Base-by-base conservation (phyloP, 2,329 filamentous ascomycete species). In the Fusarium brevicatenulatum region DNA sequence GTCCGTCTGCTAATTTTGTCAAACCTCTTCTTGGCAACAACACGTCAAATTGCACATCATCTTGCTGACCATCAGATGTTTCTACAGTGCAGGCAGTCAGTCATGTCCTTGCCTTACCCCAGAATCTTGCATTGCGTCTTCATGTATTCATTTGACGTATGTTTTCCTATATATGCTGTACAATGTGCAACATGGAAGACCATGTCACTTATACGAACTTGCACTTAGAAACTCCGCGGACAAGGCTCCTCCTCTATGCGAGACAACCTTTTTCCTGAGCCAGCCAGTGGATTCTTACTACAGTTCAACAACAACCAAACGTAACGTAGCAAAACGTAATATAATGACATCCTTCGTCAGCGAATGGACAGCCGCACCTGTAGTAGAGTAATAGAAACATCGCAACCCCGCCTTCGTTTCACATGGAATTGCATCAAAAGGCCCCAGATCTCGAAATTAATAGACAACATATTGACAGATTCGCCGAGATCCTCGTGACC, bases 261-360 rank as follows among this genome's bases (percentile, higher is more conserved):
- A 71, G 53, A 63, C 66, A 59, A 34, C 49, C 54, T 23, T 55
- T 55, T 63, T 42, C 53, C 46, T 58, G 52, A 66, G 58, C 39
- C 40, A 30, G n/a, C 53, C 43, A 55, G 65, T 58, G 57, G 46
- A 32, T 60, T 60, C 42, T 28, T 39, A 34, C 21, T n/a, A 62
- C 18, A 39, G 18, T 59, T 46, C 50, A 52, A 42, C 32, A 28
- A 37, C 21, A 70, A 47, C 63, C 63, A 64, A 77, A 66, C 53
- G 60, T 59, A 69, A 72, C 63, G 68, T 66, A 80, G 77, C 73
- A 77, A 80, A 80, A 80, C 55, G 67, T 70, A 70, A 70, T 70
- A 47, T 60, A 60, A 70, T 70, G 43, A 39, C 66, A 70, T 66
- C 34, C 56, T 55, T 54, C 18, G 34, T 68, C 49, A 54, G 40